Base-by-base conservation (phyloP, 371 early-diverging fungal species). In the Saksenaea oblongispora region DNA sequence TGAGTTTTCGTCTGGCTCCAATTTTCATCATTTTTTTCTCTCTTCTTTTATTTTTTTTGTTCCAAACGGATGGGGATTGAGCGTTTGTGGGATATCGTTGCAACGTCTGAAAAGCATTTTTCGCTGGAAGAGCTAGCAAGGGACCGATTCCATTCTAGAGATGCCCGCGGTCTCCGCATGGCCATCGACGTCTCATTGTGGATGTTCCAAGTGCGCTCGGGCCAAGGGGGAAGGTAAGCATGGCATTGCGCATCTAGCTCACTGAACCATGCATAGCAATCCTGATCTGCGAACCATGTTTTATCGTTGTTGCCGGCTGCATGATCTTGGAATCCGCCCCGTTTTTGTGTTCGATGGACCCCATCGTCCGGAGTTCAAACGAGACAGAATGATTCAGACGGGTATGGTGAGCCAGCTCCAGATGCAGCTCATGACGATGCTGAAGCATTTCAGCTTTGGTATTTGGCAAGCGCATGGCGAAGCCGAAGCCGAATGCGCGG, bases 111-210 rank as follows among this genome's bases (percentile, higher is more conserved):
- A 47, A 28, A 42, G 10, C 24, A 18, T 17, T 97, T 96, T 70
- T 92, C 95, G 3, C 84, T 98, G 56, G 98, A 98, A 74, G 84
- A 92, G 56, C 80, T 98, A 51, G 93, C 94, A 7, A 74, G 86
- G 1, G 89, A 59, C 24, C 60, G 54, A 8, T 31, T 10, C 31
- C n/a, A 36, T 15, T 44, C 36, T 14, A 26, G 41, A 4, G 34
- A 27, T 26, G 11, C 22, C 5, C 10, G 28, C n/a, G 59, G 60
- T 10, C 53, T 79, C 7, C 62, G 74, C 9, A 54, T 79, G 1
- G 79, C 79, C 10, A 72, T 79, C 34, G 79, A 79, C 53, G 63
- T 70, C 9, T 68, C 76, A 0, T n/a, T 73, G 3, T 79, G 79
- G 79, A 24, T 28, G 0, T 72, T 70, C 44, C 79, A 79, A 13